Evolutionary conservation across 2,329 filamentous ascomycete genomes (phyloP).

Genomic region (Paraconiothyrium sp.): DNA sequence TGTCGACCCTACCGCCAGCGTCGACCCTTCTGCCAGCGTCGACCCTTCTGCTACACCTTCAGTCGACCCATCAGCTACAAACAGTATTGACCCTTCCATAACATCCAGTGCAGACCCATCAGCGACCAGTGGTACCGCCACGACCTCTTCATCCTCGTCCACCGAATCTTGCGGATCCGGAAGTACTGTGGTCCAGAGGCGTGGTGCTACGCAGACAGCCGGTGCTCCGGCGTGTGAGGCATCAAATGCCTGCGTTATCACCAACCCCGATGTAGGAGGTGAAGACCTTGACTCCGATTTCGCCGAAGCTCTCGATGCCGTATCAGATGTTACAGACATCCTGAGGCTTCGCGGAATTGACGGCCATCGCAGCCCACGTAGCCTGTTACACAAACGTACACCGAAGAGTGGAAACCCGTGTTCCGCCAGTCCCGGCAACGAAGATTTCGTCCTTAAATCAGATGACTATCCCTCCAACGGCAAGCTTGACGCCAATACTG

Average conservation of each 20-base stretch:
- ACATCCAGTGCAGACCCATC: neutral
- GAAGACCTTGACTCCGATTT: neutral
- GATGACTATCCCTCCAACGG: slow-evolving; percentile 8
- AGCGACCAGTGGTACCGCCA: slow-evolving; percentile 1
- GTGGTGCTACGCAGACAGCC: neutral
- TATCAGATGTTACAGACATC: neutral
- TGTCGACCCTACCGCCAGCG: neutral
- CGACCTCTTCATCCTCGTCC: slow-evolving; percentile 5
- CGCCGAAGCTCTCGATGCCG: neutral
- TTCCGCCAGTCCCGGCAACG: neutral
- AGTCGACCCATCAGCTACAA: neutral
- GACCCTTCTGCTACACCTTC: slow-evolving; percentile 2
- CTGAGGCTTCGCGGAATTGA: neutral
- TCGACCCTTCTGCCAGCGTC: neutral
- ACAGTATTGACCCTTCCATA: neutral
- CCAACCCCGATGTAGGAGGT: neutral
- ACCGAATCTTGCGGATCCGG: neutral
- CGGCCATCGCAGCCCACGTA: slow-evolving; percentile 5
- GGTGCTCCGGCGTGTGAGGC: neutral
- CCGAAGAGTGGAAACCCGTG: slow-evolving; percentile 5
- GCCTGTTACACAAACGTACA: neutral
- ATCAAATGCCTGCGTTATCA: neutral
- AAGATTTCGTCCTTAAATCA: neutral
- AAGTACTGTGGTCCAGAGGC: neutral
- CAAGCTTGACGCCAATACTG: neutral